Conservation (phyloP, 75 land plant species). For the Cryptomeria japonica region DNA sequence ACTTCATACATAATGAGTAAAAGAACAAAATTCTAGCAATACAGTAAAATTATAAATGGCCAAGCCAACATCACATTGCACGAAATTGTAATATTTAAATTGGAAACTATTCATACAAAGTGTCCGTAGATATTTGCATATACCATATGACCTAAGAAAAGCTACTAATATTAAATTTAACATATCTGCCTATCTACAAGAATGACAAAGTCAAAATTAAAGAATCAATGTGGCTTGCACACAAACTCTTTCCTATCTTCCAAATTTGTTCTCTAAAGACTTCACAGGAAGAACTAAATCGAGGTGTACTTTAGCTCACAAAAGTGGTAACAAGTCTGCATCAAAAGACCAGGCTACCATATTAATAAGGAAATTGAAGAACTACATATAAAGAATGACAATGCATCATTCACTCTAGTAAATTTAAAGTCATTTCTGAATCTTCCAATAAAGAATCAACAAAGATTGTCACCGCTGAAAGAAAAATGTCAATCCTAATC, state of each 20-base stretch:
- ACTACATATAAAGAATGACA: conserved; percentile 1
- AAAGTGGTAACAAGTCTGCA: not conserved
- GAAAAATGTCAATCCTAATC: not conserved
- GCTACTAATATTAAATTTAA: not conserved
- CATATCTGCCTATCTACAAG: conserved; percentile 4
- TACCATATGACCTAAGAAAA: not conserved
- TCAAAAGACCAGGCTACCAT: not conserved
- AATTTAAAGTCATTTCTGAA: not conserved
- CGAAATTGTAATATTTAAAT: not conserved
- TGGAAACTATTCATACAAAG: not conserved
- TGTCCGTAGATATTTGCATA: not conserved
- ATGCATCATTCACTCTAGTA: not conserved
- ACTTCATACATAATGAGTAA: not conserved
- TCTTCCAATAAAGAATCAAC: conserved; percentile 1
- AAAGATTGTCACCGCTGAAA: not conserved
- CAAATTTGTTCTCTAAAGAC: not conserved
- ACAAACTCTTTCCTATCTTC: conserved; percentile 6
- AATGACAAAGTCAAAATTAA: not conserved
- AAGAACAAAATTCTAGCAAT: not conserved
- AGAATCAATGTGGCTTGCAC: conserved; percentile 13
- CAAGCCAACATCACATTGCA: not conserved
- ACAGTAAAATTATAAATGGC: not conserved
- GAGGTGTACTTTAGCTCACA: conserved; percentile 3
- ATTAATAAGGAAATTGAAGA: not conserved
- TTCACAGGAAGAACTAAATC: not conserved